Base-by-base conservation (phyloP, 2,329 filamentous ascomycete genomes). In the Pestalotiopsis sp. region DNA sequence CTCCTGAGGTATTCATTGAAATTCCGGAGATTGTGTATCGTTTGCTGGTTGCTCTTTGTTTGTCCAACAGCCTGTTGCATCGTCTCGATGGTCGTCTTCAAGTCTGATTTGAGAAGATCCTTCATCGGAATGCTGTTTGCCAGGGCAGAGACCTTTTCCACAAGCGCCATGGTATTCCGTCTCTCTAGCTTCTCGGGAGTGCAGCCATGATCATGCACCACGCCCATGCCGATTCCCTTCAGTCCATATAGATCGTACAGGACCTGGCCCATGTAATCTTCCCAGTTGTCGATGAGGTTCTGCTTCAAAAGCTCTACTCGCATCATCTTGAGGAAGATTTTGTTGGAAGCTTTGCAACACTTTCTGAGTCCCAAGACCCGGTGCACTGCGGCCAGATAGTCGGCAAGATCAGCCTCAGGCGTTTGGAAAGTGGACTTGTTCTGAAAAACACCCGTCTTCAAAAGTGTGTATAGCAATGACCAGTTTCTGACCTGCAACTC, bases 71-170 rank as follows among this genome's bases (percentile, higher is more conserved):
- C 91, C 73, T 93, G 91, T 78, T 98, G 95, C 81, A 99, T 93
- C 73, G 95, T 94, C 69, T 99, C 96, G 69, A 99, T 96, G 0
- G 94, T 94, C 17, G 87, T 89, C 78, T 95, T 97, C 67, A 99
- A 84, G 68, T 98, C 94, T 17, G 94, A 96, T 78, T 97, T 98
- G 17, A 94, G 89, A 20, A 98, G 83, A 72, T 98, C 96, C 75
- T 95, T 97, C 83, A 97, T 92, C 25, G 93, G 91, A 84, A 98
- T 91, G 70, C 92, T 91, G 64, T 91, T 91, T 2, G 93, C 93
- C 69, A 98, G 90, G 45, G 89, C 84, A 76, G 97, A 91, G 49
- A 98, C 89, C 75, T 95, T 93, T 70, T 97, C 93, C 12, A 97
- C 89, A 62, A 98, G 87, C 71, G 92, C 90, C 75, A 95, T 86